phyloP scores from a whole-genome alignment of 1,284 basidiomycete species.

The Marasmius fiardii region DNA sequence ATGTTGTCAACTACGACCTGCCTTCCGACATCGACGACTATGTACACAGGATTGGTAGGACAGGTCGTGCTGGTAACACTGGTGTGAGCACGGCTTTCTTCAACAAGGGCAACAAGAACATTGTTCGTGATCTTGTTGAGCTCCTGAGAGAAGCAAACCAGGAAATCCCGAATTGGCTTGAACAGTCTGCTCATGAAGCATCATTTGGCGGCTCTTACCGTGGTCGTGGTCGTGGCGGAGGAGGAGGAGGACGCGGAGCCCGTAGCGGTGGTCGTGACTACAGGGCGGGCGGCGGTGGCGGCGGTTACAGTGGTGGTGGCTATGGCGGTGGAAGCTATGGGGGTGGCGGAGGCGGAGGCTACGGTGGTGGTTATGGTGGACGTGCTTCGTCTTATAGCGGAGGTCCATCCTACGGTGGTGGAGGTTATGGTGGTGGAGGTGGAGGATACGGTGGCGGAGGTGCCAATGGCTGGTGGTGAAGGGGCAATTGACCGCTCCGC shows the following conservation, averaged over 20 bases:
- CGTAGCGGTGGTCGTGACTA: conserved; percentile 36
- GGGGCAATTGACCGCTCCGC: background rate
- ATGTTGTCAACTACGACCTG: conserved; percentile 99
- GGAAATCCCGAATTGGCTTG: conserved; percentile 92
- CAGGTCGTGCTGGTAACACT: conserved; percentile 98
- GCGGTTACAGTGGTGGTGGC: conserved; percentile 30
- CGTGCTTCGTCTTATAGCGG: background rate
- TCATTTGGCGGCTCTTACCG: conserved; percentile 61
- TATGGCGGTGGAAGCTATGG: conserved; percentile 35
- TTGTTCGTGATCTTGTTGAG: conserved; percentile 89
- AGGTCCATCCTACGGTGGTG: conserved; percentile 7
- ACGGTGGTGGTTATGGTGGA: conserved; percentile 18
- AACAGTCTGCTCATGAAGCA: conserved; percentile 82
- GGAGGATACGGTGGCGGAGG: conserved; percentile 13
- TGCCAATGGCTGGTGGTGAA: conserved; percentile 18
- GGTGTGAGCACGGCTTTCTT: conserved; percentile 94
- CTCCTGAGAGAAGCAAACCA: conserved; percentile 97
- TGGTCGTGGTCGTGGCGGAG: conserved; percentile 63
- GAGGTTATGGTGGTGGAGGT: conserved; percentile 11
- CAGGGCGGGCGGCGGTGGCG: conserved; percentile 33
- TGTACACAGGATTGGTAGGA: conserved; percentile 98
- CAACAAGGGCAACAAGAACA: conserved; percentile 90
- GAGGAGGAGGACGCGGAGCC: conserved; percentile 43
- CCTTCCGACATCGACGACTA: conserved; percentile 99
- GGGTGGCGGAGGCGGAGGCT: conserved; percentile 33